Base-by-base conservation (phyloP, 2,329 filamentous ascomycete species). In the Orbilia oligospora region DNA sequence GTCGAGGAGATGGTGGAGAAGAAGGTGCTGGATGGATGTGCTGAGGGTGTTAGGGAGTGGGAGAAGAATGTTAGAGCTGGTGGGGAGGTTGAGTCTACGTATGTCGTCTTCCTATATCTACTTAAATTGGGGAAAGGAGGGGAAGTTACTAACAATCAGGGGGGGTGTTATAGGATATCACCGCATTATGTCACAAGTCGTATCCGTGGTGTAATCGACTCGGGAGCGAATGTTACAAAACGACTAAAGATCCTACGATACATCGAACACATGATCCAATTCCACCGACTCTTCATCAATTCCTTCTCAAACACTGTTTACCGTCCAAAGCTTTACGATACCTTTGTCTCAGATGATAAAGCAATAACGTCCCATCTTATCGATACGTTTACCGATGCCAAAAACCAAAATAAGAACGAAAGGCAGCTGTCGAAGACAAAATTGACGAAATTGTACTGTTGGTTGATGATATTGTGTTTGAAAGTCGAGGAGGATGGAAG, bases 401-500 rank as follows among this genome's bases (percentile, higher is more conserved):
- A 71, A 48, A 79, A 79, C 24, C 70, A 79, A 49, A 75, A 73
- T 30, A 66, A 65, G 56, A 75, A 79, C 58, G 71, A 79, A 3
- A 16, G 76, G n/a, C 69, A 73, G 24, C 49, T 79, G 41, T 70
- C 69, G 8, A 75, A 75, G 12, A 70, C 70, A 2, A 73, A 73
- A 33, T 53, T 70, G 0, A 79, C 76, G 30, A 79, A 79, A 38
- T 24, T 79, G 20, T 79, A 70, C n/a, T 79, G 76, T 44, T 75
- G 66, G 64, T 6, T 75, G 18, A 30, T 79, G 48, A 73, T 79
- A 16, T 48, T 79, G 36, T 75, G 70, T 33, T 55, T 79, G 38
- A 90, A 91, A 83, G 93, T 90, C 82, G 89, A 91, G 83, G 90
- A 93, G 70, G 90, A 94, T 82, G 90, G 90, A 5, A 79, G 65